Evolutionary conservation across 352 stramenopile genomes (phyloP).

Genomic region (Globisporangium cylindrosporum): DNA sequence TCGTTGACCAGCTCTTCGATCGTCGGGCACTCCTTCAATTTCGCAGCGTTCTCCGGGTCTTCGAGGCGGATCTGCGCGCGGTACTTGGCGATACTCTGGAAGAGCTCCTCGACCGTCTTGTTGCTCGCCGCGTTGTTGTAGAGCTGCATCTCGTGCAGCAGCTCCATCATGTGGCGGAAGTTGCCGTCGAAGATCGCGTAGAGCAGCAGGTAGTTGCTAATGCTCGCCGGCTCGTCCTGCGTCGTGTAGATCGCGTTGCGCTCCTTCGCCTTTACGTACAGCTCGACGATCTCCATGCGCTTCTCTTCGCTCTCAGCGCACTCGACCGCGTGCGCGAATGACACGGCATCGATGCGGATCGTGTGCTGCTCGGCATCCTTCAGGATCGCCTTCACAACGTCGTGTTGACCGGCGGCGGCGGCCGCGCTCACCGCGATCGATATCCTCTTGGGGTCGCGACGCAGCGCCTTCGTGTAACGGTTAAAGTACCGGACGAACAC

Average conservation of each 20-base stretch:
- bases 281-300: slow-evolving; percentile 49
- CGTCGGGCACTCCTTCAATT: slow-evolving; percentile 43
- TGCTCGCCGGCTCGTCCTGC: slow-evolving; percentile 42
- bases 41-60: slow-evolving; percentile 18
- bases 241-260: slow-evolving; percentile 50
- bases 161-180: slow-evolving; percentile 71
- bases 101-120: slow-evolving; percentile 39
- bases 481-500: slow-evolving; percentile 52
- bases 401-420: slow-evolving; percentile 31
- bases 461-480: slow-evolving; percentile 35
- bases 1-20: slow-evolving; percentile 50
- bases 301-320: slow-evolving; percentile 37
- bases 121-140: slow-evolving; percentile 51
- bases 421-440: slow-evolving; percentile 61
- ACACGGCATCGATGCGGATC: slow-evolving; percentile 51
- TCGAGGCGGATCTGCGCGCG: slow-evolving; percentile 24
- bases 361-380: slow-evolving; percentile 33
- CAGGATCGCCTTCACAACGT: slow-evolving; percentile 41
- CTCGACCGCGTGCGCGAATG: slow-evolving; percentile 63
- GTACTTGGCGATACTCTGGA: slow-evolving; percentile 55
- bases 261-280: slow-evolving; percentile 59
- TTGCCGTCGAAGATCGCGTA: slow-evolving; percentile 66
- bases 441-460: slow-evolving; percentile 46
- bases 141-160: slow-evolving; percentile 75
- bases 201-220: slow-evolving; percentile 62